Evolutionary conservation across 176 grass and related monocot species (phyloP), one percentile per base, ranked within the genome.

Genomic region (Themeda triandra): DNA sequence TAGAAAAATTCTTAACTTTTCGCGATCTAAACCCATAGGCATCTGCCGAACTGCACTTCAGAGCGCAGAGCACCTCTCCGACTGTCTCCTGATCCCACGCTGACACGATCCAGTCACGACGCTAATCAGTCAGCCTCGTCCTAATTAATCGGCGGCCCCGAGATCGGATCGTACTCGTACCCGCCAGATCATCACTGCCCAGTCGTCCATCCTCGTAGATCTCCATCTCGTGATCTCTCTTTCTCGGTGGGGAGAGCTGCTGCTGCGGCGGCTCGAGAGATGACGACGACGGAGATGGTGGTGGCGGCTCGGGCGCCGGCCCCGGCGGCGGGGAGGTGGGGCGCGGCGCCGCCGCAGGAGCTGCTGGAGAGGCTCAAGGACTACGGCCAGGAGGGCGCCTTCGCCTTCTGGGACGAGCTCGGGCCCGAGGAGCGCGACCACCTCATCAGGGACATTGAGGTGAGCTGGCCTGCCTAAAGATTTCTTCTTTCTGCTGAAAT

Each of bases 351-450:
- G 71, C 92, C 94, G 87, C 94, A 97, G 86, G 92, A 87, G 78
- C 84, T 97, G 51, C 85, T 97, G 28, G 94, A 97, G 87, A 88
- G 94, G 71, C 87, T 97, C 73, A 97, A 97, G 79, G 89, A 97
- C 84, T 97, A 94, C 68, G 89, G 89, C 33, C 89, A 94, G 73
- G 94, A 97, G 66, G 91, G 78, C 30, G 86, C 94, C 71, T 90
- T 97, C 74, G 90, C 94, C 21, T 86, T 97, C 70, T 97, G 94
- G 94, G 89, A 97, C 54, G 92, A 97, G 85, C 88, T 97, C 80
- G 77, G 49, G 8, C 87, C 89, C n/a, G 94, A 97, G 71, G 94
- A 92, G 66, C 92, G 89, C 30, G 94, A 97, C 56, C 72, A 89
- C 46, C 92, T 97, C 74, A 90, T 90, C 87, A 80, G 85, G 69